phyloP scores from a whole-genome alignment of 495 filamentous ascomycete genomes.

The Neurospora sp. region DNA sequence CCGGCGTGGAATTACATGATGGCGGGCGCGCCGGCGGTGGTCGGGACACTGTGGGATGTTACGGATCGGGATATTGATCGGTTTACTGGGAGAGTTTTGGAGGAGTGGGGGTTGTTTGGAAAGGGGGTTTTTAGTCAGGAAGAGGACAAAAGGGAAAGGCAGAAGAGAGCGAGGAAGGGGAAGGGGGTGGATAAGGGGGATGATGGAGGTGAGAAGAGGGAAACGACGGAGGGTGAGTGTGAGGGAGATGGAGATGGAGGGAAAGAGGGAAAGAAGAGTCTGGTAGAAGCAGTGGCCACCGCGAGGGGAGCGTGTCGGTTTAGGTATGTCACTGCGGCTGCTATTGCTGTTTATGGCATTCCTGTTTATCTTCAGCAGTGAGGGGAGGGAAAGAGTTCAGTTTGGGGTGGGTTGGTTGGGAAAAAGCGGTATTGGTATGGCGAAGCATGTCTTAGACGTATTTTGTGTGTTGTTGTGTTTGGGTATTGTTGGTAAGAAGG shows the following conservation, averaged over 20 bases:
- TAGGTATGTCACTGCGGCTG: slow-evolving; percentile 84
- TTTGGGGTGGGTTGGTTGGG: neutral
- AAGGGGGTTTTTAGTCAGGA: slow-evolving; percentile 21
- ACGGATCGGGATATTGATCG: slow-evolving; percentile 95
- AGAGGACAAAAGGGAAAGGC: slow-evolving; percentile 1
- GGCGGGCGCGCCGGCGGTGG: slow-evolving; percentile 69
- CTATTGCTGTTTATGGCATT: slow-evolving; percentile 87
- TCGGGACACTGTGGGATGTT: slow-evolving; percentile 93
- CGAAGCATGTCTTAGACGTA: slow-evolving; percentile 9
- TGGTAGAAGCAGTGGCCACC: slow-evolving; percentile 71
- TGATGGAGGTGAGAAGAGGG: too few relatives aligned
- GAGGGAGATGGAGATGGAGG: too few relatives aligned
- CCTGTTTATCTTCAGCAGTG: slow-evolving; percentile 61
- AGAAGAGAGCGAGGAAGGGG: slow-evolving; percentile 13
- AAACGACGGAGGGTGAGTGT: too few relatives aligned
- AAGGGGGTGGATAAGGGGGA: neutral
- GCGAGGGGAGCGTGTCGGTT: slow-evolving; percentile 69
- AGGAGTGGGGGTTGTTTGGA: slow-evolving; percentile 71
- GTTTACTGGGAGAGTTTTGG: slow-evolving; percentile 64
- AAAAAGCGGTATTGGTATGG: neutral
- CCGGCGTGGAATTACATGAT: slow-evolving; percentile 86
- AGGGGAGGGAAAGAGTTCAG: neutral
- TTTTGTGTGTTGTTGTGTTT: too few relatives aligned
- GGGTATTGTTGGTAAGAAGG: neutral
- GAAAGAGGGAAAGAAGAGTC: slow-evolving; percentile 18